phyloP scores from a whole-genome alignment of 2,329 filamentous ascomycete species.

The Scedosporium aurantiacum region DNA sequence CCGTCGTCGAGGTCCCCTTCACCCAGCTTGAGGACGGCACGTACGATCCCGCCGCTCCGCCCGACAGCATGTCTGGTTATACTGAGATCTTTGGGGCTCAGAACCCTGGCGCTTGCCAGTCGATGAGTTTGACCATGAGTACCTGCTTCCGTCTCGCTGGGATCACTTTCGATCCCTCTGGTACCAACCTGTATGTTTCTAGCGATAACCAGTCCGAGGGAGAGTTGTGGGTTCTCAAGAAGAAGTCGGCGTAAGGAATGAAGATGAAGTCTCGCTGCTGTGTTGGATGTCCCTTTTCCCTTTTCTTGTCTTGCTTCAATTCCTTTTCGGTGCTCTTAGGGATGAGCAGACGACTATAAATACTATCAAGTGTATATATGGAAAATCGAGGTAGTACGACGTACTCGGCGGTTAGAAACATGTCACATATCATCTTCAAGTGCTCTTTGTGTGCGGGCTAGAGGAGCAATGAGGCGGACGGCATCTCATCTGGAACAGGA shows the following conservation, averaged over 20 bases:
- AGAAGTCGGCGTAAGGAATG: not conserved
- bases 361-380: no score
- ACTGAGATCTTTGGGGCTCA: constrained; percentile 21
- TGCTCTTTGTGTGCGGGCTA: no score
- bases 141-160: constrained; percentile 15
- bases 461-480: no score
- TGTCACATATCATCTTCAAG: no score
- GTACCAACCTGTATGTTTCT: constrained; percentile 13
- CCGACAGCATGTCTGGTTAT: constrained; percentile 18
- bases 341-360: no score
- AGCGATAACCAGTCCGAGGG: constrained; percentile 15
- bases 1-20: constrained; percentile 25
- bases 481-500: no score
- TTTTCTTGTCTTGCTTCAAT: not conserved
- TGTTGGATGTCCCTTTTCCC: not conserved
- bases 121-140: constrained; percentile 10
- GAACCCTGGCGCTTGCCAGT: constrained; percentile 15
- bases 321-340: no score
- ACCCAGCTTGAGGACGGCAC: constrained; percentile 12
- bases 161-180: constrained; percentile 12
- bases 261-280: no score
- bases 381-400: no score
- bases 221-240: constrained; percentile 14
- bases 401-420: no score
- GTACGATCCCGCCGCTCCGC: constrained; percentile 20